Evolutionary conservation across 768 basidiomycete species (phyloP), one percentile per base, ranked within the genome.

Genomic region (Suillus hirtellus): DNA sequence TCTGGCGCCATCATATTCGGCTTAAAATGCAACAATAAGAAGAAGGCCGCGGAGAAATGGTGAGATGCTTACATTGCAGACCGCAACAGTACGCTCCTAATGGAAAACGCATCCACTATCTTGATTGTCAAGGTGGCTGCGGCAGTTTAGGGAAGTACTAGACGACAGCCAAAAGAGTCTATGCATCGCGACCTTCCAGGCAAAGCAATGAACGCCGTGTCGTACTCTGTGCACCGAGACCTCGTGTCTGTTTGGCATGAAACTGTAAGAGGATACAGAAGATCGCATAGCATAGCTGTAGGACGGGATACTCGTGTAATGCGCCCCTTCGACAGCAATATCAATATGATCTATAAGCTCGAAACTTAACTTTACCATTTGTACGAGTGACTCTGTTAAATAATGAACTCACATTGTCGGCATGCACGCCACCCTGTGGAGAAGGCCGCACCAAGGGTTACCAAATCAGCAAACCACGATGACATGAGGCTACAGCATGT

Each of bases 401-500:
- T 27, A 67, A 69, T 73, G 73, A 63, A 75, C 64, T 55, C 53
- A 46, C 38, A 60, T 49, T 55, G 55, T 60, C 62, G 60, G 31
- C 14, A 52, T 42, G 43, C 43, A 67, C n/a, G 58, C 52, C 24
- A 58, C 63, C 60, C 24, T 64, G 43, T 61, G 43, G 24, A 61
- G 50, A 61, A 34, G 49, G 42, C n/a, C 67, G 60, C 50, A 62
- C 50, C 61, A 70, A 63, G 35, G 44, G 35, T 58, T 65, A 5
- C 67, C 60, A 60, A 66, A 67, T 62, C 34, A 42, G 34, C 56
- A 15, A 37, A 37, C 49, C 75, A 21, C 21, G 6, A 24, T 24
- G 49, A 49, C 49, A 74, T 67, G 75, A 74, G 75, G 75, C 10
- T 46, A 34, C 65, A 69, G 69, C 72, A 66, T 76, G 75, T 65